These are phyloP conservation scores for Anthoceros angustus DNA, from an alignment of 225 moss, liverwort and hornwort species.

Conservation along the genomic window DNA sequence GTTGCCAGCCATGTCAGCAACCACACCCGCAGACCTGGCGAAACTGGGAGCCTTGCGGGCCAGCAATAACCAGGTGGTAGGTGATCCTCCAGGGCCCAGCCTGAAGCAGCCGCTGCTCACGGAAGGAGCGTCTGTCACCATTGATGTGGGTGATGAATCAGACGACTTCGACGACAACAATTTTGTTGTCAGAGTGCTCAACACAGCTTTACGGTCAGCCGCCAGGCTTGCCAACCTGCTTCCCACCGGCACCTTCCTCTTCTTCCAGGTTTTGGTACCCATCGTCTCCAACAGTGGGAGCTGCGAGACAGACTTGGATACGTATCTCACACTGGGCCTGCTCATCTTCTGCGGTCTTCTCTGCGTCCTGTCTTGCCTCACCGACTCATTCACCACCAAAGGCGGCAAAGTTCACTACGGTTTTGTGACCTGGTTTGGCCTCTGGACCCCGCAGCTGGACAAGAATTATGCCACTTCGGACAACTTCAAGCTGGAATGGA, in stretches of 20 bases:
- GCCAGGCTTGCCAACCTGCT: constrained; percentile 33
- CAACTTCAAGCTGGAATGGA: background rate
- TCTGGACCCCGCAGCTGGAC: constrained; percentile 30
- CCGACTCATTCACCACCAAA: constrained; percentile 26
- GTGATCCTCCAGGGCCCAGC: background rate
- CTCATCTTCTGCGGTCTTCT: constrained; percentile 13
- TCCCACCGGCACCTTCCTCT: constrained; percentile 48
- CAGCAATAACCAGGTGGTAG: background rate
- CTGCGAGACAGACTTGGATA: constrained; percentile 28
- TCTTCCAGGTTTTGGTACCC: constrained; percentile 46
- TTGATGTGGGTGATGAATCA: background rate
- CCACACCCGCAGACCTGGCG: background rate
- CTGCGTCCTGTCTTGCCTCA: constrained; percentile 31
- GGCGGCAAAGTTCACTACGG: constrained; percentile 39
- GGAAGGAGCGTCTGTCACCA: background rate
- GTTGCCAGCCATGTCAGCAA: background rate
- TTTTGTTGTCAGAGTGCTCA: background rate
- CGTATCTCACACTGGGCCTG: constrained; percentile 22
- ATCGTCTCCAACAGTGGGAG: constrained; percentile 50
- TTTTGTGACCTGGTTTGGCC: constrained; percentile 20
- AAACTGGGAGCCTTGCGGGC: background rate
- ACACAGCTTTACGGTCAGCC: background rate
- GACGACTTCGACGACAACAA: constrained; percentile 3
- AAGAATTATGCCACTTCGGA: background rate
- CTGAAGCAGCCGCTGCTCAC: background rate